Percentiles rank a stretch among this genome's conserved stretches.
Evolutionary conservation across 192 early-diverging fungal species (phyloP).

Genomic region (Dimargaris verticillata): DNA sequence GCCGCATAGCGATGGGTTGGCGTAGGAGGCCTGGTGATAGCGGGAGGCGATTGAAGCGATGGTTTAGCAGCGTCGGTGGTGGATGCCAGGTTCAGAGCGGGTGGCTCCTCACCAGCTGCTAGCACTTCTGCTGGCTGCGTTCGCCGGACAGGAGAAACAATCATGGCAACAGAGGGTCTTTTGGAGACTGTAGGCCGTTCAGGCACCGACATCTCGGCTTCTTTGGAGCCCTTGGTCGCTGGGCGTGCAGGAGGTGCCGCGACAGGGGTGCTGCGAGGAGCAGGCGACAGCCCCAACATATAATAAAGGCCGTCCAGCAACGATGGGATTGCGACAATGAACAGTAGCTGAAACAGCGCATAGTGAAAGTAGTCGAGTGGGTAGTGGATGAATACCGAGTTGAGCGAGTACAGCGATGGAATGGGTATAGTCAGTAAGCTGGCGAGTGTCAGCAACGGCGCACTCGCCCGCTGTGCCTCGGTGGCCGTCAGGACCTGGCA

Average conservation of each 20-base stretch:
- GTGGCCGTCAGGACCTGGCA: too few relatives aligned
- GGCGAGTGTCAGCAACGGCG: too few relatives aligned
- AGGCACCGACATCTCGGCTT: neutral
- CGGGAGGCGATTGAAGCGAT: too few relatives aligned
- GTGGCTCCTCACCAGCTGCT: neutral
- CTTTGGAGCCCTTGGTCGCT: neutral
- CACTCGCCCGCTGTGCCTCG: too few relatives aligned
- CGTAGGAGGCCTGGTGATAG: neutral
- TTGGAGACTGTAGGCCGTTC: neutral
- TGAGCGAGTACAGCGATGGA: slow-evolving; percentile 6
- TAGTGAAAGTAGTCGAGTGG: slow-evolving; percentile 6
- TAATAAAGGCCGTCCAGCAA: neutral
- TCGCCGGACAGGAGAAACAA: neutral
- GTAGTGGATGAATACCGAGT: slow-evolving; percentile 1
- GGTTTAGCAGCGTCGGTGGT: neutral
- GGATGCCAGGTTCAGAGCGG: neutral
- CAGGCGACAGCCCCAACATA: neutral
- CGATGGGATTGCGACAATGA: slow-evolving; percentile 5
- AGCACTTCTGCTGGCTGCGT: neutral
- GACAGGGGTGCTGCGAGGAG: neutral
- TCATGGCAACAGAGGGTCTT: neutral
- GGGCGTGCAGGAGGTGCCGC: neutral
- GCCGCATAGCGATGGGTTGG: slow-evolving; percentile 7
- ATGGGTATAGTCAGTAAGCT: neutral
- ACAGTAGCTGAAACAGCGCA: slow-evolving; percentile 4